Evolutionary conservation across 352 stramenopile species (phyloP), one percentile per base, ranked within the genome.

Genomic region (Phytophthora macrochlamydospora): DNA sequence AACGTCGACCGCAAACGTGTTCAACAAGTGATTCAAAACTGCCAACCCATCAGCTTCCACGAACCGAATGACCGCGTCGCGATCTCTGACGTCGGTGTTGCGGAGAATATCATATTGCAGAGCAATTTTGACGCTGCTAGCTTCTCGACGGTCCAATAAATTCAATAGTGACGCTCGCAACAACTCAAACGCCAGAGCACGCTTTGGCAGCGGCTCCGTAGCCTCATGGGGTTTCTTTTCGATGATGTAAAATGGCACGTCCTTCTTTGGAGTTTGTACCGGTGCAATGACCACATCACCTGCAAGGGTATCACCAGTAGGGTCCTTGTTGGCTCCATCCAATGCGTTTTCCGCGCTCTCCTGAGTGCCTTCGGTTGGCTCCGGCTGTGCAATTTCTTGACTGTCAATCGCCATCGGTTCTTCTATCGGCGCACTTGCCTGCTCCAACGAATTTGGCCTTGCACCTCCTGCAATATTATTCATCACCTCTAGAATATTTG

Each of bases 41-140:
- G 78, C 46, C 44, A 93, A 68, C 5, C 85, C 85, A 7, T 80
- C 76, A 28, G 73, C 73, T 3, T 90, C 70, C 24, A 87, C 70
- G 45, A 93, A 93, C 31, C 85, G 79, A 44, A 78, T 73, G 40
- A 91, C 72, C 3, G 85, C 79, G 45, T 89, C 85, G 14, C 80
- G 81, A 54, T 87, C 77, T 62, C 81, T 82, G 37, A 89, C 78
- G 52, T 89, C 80, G 7, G 67, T 51, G 45, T 93, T 91, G 7
- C 60, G 51, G n/a, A 93, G 67, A 32, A 91, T 62, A 37, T 86
- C 79, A 37, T 83, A 85, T 29, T 91, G 81, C 35, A 90, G 62
- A 30, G 72, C 52, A 37, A 68, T 79, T 58, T 85, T 89, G 40
- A 75, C 71, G 1, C 12, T 44, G 24, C 37, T 69, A 29, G 75